A percentile compares a stretch with the other conserved stretches of the same genome.
Conservation (phyloP, 495 filamentous ascomycete genomes). For the Talaromyces trachyspermus region DNA sequence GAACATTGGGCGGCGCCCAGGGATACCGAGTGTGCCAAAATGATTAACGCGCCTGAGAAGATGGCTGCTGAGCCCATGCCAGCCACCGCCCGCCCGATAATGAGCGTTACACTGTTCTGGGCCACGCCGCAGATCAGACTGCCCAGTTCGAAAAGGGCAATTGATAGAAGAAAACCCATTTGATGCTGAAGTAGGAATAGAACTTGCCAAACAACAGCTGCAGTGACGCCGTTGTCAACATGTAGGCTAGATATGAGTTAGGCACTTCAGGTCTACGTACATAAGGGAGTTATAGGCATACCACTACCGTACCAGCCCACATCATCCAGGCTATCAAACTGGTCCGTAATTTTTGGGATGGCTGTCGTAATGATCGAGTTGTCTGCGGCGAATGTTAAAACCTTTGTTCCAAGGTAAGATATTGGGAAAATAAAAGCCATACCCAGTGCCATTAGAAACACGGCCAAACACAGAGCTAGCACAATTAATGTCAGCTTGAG, state of each 20-base stretch:
- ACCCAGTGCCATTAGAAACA: conserved; percentile 56
- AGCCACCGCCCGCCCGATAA: conserved; percentile 68
- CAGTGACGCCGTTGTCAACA: conserved; percentile 66
- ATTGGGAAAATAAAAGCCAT: conserved; percentile 1
- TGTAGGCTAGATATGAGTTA: conserved; percentile 28
- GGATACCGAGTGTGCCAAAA: conserved; percentile 66
- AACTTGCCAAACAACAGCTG: conserved; percentile 69
- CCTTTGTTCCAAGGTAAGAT: background rate
- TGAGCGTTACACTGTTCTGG: conserved; percentile 48
- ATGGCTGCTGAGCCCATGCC: conserved; percentile 67
- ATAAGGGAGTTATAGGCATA: conserved; percentile 53
- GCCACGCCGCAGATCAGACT: conserved; percentile 72
- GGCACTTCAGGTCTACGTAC: background rate
- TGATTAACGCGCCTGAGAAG: conserved; percentile 65
- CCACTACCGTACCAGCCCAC: conserved; percentile 74
- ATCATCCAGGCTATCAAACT: conserved; percentile 70
- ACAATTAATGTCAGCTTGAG: conserved; percentile 49
- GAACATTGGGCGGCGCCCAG: conserved; percentile 22
- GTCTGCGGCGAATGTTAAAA: conserved; percentile 32
- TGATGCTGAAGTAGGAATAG: conserved; percentile 71
- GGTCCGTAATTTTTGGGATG: conserved; percentile 74
- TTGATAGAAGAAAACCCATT: conserved; percentile 61
- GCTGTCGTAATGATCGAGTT: conserved; percentile 80
- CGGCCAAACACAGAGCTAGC: conserved; percentile 17
- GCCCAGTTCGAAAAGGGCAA: conserved; percentile 75